Evolutionary conservation across 2,329 filamentous ascomycete species (phyloP).

Genomic region (Fonsecaea nubica): DNA sequence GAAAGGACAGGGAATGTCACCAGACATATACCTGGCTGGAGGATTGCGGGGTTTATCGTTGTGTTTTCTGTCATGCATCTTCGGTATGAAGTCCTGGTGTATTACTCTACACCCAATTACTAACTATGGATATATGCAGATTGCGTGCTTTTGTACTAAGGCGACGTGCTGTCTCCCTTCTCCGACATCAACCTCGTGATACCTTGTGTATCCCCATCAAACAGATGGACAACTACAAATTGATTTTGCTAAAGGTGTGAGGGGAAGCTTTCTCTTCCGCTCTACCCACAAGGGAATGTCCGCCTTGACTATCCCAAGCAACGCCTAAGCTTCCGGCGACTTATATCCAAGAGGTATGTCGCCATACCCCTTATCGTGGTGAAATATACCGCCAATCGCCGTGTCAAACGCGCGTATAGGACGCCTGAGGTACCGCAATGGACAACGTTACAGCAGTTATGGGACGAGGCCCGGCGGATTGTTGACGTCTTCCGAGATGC

Average conservation of each 20-base stretch:
- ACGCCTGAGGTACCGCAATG: not conserved
- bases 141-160: conserved; percentile 8
- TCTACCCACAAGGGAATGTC: not conserved
- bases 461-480: not conserved
- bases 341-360: not conserved
- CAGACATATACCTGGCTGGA: not conserved
- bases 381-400: not conserved
- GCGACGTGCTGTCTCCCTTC: not conserved
- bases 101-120: not conserved
- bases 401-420: not conserved
- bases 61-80: not conserved
- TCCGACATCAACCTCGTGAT: not conserved
- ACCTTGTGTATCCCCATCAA: not conserved
- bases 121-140: not conserved
- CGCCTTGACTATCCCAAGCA: not conserved
- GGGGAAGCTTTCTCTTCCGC: not conserved
- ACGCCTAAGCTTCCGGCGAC: not conserved
- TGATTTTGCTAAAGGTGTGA: not conserved
- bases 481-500: not conserved
- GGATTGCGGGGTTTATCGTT: not conserved
- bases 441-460: not conserved
- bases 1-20: not conserved
- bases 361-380: conserved; percentile 4
- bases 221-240: not conserved
- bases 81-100: not conserved